Percentiles rank a stretch among this genome's conserved stretches.
Conservation (phyloP, 768 basidiomycete genomes). For the Pleurotus giganteus region DNA sequence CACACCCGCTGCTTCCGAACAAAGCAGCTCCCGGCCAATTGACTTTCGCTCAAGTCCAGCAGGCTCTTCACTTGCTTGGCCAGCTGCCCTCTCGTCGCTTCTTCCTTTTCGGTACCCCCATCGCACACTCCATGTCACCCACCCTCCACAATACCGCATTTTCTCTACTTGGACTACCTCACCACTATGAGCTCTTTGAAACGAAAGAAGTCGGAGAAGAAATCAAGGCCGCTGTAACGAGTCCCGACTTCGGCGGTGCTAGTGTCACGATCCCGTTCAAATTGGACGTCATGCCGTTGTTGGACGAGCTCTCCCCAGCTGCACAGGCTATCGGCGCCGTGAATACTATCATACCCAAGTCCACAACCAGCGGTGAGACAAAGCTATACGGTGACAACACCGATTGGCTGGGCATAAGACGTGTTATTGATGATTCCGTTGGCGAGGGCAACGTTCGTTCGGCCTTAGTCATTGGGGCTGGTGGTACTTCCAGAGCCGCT, state of each 20-base stretch:
- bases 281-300: slow-evolving; percentile 79
- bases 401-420: slow-evolving; percentile 88
- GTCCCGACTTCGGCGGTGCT: slow-evolving; percentile 87
- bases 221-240: slow-evolving; percentile 58
- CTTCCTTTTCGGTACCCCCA: slow-evolving; percentile 89
- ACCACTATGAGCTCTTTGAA: slow-evolving; percentile 79
- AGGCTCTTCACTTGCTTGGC: slow-evolving; percentile 78
- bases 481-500: slow-evolving; percentile 92
- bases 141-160: slow-evolving; percentile 92
- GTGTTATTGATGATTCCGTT: slow-evolving; percentile 46
- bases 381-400: slow-evolving; percentile 92
- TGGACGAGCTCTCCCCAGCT: slow-evolving; percentile 77
- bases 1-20: slow-evolving; percentile 82
- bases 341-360: slow-evolving; percentile 79
- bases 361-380: slow-evolving; percentile 34
- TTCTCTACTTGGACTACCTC: slow-evolving; percentile 75
- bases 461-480: slow-evolving; percentile 89
- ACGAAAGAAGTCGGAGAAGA: slow-evolving; percentile 62
- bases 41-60: slow-evolving; percentile 83
- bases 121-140: slow-evolving; percentile 87
- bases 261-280: slow-evolving; percentile 98
- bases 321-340: slow-evolving; percentile 91
- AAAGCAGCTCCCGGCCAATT: slow-evolving; percentile 94
- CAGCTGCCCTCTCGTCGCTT: slow-evolving; percentile 70
- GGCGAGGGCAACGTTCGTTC: slow-evolving; percentile 38